Base-by-base conservation (phyloP, 2,329 filamentous ascomycete genomes). In the Amphichorda felina region DNA sequence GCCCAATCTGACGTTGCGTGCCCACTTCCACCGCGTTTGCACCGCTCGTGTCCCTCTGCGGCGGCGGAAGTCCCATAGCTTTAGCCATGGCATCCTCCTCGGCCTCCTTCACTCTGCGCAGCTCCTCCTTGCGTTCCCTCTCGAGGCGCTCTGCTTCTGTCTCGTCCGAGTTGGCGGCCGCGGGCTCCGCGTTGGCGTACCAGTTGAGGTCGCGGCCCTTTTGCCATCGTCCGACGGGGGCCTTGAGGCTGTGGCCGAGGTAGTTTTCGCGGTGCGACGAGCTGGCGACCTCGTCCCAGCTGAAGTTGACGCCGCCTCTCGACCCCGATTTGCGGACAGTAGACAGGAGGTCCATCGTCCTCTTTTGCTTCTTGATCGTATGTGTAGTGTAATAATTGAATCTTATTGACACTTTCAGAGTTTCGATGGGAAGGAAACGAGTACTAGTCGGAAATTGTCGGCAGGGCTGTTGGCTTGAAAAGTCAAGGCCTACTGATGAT, bases 231-330 rank as follows among this genome's bases (percentile, higher is more conserved):
- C 88, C 88, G 4, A 94, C 87, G 0, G 88, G 85, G 0, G 88
- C 88, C 68, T 89, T 94, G 39, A 95, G 62, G 40, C 83, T 91
- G 63, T 95, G 88, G 35, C 88, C 88, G 7, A 95, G 80, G 56
- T 77, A 80, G 50, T 79, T 94, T 59, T 98, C 88, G 57, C 91
- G 87, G 51, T 94, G 88, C 16, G 72, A 64, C 34, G 87, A 93
- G 44, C 69, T 77, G 55, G 89, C 81, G 52, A 98, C 89, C 47
- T 95, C 87, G 45, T 89, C 83, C 91, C 91, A 96, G 61, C 80
- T 88, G 66, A 98, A 98, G 58, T 95, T 87, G 59, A 82, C 82
- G 53, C 91, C 91, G 51, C 91, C 91, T 45, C 91, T 81, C 49
- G 86, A 91, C 56, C 94, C 89, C 14, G 70, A 64, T 62, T 98